phyloP scores from a whole-genome alignment of 371 early-diverging fungal genomes.

The Fennellomyces sp. region DNA sequence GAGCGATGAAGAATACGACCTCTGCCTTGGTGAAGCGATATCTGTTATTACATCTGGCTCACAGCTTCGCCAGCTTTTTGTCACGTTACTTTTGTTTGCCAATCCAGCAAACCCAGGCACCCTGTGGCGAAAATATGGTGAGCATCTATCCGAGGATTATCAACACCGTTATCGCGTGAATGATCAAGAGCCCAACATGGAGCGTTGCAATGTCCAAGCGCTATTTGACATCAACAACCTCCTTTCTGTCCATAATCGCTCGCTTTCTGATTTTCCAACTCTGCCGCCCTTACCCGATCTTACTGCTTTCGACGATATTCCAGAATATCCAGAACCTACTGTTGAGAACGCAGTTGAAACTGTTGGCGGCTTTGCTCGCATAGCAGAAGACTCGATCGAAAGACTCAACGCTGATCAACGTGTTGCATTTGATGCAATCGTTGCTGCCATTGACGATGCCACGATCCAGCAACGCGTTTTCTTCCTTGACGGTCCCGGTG shows the following conservation, averaged over 20 bases:
- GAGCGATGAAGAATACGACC: slow-evolving; percentile 4
- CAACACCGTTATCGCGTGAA: background rate
- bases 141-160: background rate
- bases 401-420: too few relatives aligned
- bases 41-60: background rate
- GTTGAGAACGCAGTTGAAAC: too few relatives aligned
- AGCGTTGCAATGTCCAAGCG: slow-evolving; percentile 1
- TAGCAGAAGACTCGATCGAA: too few relatives aligned
- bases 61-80: slow-evolving; percentile 1
- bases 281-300: background rate
- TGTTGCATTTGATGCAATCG: too few relatives aligned
- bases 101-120: slow-evolving; percentile 5
- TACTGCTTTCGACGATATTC: background rate
- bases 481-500: too few relatives aligned
- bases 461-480: too few relatives aligned
- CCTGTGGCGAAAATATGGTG: background rate
- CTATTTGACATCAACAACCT: slow-evolving; percentile 1
- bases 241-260: background rate
- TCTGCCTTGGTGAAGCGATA: slow-evolving; percentile 5
- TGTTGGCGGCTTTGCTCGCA: too few relatives aligned
- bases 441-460: too few relatives aligned
- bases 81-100: slow-evolving; percentile 3
- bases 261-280: background rate
- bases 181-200: background rate
- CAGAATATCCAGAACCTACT: too few relatives aligned